Conservation (phyloP, 1,139 yeast species). For the Taphrina flavorubra region DNA sequence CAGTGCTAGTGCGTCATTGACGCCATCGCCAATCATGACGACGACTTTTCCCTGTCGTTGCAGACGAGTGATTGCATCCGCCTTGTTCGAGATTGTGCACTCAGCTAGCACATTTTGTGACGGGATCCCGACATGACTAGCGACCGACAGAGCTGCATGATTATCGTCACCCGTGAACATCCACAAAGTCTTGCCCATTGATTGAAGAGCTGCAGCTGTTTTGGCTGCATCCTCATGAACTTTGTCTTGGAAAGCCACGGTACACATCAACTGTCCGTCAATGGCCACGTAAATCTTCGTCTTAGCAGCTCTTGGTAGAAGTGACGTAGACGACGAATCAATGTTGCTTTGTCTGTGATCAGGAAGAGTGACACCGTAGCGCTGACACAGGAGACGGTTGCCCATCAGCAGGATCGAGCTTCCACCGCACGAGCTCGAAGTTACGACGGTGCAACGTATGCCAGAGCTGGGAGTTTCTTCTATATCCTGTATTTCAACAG, state of each 20-base stretch:
- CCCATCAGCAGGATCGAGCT: not conserved
- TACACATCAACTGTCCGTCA: slow-evolving; percentile 52
- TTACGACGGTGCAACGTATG: not conserved
- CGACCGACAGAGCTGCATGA: slow-evolving; percentile 71
- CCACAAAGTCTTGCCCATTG: slow-evolving; percentile 64
- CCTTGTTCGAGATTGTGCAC: slow-evolving; percentile 75
- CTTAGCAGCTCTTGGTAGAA: not conserved
- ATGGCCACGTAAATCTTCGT: slow-evolving; percentile 41
- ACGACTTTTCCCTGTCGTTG: slow-evolving; percentile 51
- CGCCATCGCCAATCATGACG: slow-evolving; percentile 96
- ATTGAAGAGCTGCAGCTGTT: slow-evolving; percentile 60
- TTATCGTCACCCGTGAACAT: slow-evolving; percentile 75
- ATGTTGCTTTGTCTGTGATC: not conserved
- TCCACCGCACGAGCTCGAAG: not conserved
- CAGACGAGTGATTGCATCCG: slow-evolving; percentile 62
- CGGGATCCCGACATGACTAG: slow-evolving; percentile 64
- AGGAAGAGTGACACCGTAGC: not conserved
- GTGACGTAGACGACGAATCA: not conserved
- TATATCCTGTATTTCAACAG: not conserved
- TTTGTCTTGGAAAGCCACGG: slow-evolving; percentile 69
- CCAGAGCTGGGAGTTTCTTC: slow-evolving; percentile 17
- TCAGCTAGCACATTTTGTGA: slow-evolving; percentile 67
- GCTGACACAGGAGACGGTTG: not conserved
- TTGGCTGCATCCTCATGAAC: slow-evolving; percentile 65
- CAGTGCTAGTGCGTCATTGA: slow-evolving; percentile 93